phyloP scores from a whole-genome alignment of 495 filamentous ascomycete species.

The Bathelium albidoporum region DNA sequence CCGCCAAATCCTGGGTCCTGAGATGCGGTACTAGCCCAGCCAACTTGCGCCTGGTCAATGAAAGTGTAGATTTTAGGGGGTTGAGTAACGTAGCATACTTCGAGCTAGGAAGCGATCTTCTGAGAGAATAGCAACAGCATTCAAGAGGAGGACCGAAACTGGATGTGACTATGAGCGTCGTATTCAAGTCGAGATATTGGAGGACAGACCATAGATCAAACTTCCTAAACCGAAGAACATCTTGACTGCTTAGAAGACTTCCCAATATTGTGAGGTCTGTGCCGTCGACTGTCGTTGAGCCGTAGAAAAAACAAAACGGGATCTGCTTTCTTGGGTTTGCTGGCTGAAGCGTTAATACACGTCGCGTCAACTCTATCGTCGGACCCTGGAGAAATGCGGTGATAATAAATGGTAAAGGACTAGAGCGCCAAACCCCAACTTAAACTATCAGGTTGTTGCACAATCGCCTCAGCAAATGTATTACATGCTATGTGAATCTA shows the following conservation, averaged over 20 bases:
- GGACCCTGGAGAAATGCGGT: background rate
- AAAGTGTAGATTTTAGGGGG: background rate
- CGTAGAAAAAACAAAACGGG: too few relatives aligned
- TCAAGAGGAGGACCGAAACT: constrained; percentile 81
- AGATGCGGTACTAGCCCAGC: constrained; percentile 54
- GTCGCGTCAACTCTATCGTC: background rate
- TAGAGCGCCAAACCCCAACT: too few relatives aligned
- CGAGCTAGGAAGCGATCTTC: constrained; percentile 96
- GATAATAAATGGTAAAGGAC: too few relatives aligned
- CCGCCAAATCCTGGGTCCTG: constrained; percentile 67
- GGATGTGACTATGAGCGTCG: constrained; percentile 15
- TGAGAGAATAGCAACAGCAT: constrained; percentile 88
- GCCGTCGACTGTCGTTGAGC: too few relatives aligned
- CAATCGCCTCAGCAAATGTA: too few relatives aligned
- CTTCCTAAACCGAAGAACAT: constrained; percentile 58
- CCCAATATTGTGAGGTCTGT: too few relatives aligned
- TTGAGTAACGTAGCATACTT: constrained; percentile 47
- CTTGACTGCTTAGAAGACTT: background rate
- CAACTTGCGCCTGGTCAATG: constrained; percentile 44
- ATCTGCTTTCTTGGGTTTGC: too few relatives aligned
- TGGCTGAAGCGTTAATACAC: background rate
- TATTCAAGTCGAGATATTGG: constrained; percentile 2
- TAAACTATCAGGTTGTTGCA: too few relatives aligned
- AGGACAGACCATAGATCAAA: constrained; percentile 54
- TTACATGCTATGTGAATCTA: too few relatives aligned